These are phyloP conservation scores for Emergomyces pasteurianus DNA, from an alignment of 2,329 filamentous ascomycete species.

Conservation along the genomic window DNA sequence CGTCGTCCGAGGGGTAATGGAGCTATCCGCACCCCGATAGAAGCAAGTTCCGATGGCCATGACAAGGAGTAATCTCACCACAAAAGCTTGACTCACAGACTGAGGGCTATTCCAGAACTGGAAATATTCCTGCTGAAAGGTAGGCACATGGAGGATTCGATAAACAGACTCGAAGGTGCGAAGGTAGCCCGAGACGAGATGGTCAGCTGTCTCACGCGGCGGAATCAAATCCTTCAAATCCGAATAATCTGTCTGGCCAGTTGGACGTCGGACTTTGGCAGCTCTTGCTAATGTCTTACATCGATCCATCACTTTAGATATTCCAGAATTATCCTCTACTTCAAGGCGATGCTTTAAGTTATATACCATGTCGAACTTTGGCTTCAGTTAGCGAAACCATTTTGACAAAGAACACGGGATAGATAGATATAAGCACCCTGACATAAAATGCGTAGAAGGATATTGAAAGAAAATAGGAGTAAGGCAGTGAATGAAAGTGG, in stretches of 20 bases:
- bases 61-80: slow-evolving; percentile 31
- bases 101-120: slow-evolving; percentile 39
- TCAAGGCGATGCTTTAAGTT: slow-evolving; percentile 15
- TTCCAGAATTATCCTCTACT: slow-evolving; percentile 23
- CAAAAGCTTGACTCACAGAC: slow-evolving; percentile 34
- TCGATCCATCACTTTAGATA: slow-evolving; percentile 27
- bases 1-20: slow-evolving; percentile 31
- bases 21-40: slow-evolving; percentile 17
- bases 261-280: slow-evolving; percentile 37
- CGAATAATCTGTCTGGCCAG: background rate
- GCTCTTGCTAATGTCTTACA: slow-evolving; percentile 40
- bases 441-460: background rate
- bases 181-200: slow-evolving; percentile 43
- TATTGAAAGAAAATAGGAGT: background rate
- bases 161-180: slow-evolving; percentile 45
- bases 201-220: slow-evolving; percentile 33
- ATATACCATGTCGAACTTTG: background rate
- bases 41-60: slow-evolving; percentile 36
- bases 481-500: background rate
- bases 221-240: slow-evolving; percentile 34
- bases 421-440: background rate
- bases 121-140: slow-evolving; percentile 45
- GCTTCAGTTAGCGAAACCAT: background rate
- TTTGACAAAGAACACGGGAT: no score
- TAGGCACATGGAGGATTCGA: slow-evolving; percentile 47